phyloP scores from a whole-genome alignment of 139 green algal species.

The Chlorella sp. region DNA sequence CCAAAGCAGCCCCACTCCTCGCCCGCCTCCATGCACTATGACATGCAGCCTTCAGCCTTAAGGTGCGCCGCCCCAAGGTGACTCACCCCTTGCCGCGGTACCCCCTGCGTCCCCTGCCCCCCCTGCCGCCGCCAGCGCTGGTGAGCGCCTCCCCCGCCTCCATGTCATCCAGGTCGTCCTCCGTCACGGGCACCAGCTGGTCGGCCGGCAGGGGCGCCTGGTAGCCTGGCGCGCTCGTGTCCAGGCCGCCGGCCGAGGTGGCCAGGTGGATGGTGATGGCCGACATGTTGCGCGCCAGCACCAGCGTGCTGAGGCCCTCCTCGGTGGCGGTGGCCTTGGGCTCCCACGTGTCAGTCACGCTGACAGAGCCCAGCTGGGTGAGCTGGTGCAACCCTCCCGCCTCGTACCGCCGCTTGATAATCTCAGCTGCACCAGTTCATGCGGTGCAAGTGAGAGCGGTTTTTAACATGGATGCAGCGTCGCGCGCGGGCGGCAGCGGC shows the following conservation, averaged over 20 bases:
- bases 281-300: constrained; percentile 74
- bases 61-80: not conserved
- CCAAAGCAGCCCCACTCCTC: no score
- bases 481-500: no score
- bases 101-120: not conserved
- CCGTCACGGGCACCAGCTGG: not conserved
- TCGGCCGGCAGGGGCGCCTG: constrained; percentile 53
- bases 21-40: no score
- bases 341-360: constrained; percentile 40
- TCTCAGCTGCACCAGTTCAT: constrained; percentile 56
- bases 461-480: not conserved
- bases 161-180: not conserved
- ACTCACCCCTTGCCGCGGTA: not conserved
- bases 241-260: constrained; percentile 46
- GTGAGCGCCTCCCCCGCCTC: not conserved
- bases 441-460: not conserved
- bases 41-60: no score
- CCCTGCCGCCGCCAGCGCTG: not conserved
- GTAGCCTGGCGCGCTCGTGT: constrained; percentile 60
- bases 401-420: constrained; percentile 81
- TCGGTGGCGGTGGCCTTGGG: no score
- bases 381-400: constrained; percentile 80
- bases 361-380: constrained; percentile 48
- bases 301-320: constrained; percentile 52
- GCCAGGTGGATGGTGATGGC: constrained; percentile 80